These are phyloP conservation scores for Silene coronaria DNA, from an alignment of 179 eudicot genomes.

Conservation along the genomic window DNA sequence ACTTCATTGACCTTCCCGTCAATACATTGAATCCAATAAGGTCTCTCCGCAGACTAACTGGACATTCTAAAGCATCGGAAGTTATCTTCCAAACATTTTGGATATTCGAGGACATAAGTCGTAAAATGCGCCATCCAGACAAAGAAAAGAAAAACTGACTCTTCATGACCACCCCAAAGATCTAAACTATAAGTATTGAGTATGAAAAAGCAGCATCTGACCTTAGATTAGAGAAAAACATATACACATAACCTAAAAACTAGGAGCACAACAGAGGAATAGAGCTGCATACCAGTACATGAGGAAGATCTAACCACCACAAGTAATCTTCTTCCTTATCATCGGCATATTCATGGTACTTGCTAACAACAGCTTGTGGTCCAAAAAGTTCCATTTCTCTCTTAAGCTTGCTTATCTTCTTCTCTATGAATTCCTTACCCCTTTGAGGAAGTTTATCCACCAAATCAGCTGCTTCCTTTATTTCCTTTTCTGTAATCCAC, in stretches of 20 bases:
- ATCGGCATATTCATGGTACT: slow-evolving; percentile 76
- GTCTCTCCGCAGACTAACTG: too few species aligned
- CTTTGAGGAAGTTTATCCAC: slow-evolving; percentile 60
- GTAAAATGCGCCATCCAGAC: too few species aligned
- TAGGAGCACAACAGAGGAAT: not conserved
- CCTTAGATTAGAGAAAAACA: not conserved
- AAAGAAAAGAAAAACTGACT: too few species aligned
- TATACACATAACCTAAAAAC: not conserved
- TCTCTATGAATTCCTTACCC: slow-evolving; percentile 46
- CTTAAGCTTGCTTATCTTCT: slow-evolving; percentile 64
- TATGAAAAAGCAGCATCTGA: not conserved
- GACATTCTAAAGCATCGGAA: not conserved
- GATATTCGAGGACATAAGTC: not conserved
- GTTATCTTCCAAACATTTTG: not conserved
- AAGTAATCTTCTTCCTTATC: slow-evolving; percentile 77
- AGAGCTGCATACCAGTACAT: slow-evolving; percentile 51
- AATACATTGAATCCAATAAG: too few species aligned
- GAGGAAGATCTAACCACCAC: slow-evolving; percentile 97
- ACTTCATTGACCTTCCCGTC: too few species aligned
- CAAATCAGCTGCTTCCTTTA: slow-evolving; percentile 62
- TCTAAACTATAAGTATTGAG: slow-evolving; percentile 1
- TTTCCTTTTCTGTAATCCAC: slow-evolving; percentile 86
- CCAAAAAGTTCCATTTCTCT: slow-evolving; percentile 91
- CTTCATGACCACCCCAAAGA: not conserved
- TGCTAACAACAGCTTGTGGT: slow-evolving; percentile 83